phyloP scores from a whole-genome alignment of 1,139 yeast species.

The Zygoascus meyerae region DNA sequence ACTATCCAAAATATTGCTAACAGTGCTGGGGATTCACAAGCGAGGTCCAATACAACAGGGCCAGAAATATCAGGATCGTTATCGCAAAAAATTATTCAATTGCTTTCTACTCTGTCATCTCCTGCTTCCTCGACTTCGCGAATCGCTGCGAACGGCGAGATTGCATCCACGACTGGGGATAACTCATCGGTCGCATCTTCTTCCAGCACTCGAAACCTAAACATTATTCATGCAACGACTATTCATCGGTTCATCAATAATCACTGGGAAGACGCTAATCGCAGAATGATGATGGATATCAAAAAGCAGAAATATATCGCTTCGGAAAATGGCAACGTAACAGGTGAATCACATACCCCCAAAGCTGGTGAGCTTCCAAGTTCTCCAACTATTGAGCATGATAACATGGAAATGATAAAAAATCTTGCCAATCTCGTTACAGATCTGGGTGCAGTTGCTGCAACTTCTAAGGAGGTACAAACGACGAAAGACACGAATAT shows the following conservation, averaged over 20 bases:
- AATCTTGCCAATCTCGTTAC: slow-evolving; percentile 8
- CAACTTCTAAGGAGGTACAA: not conserved
- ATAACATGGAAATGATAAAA: slow-evolving; percentile 8
- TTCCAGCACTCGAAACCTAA: slow-evolving; percentile 13
- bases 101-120: slow-evolving; percentile 1
- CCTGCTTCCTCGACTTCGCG: slow-evolving; percentile 2
- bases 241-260: slow-evolving; percentile 63
- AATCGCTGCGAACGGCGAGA: not conserved
- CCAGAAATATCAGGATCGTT: not conserved
- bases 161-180: slow-evolving; percentile 37
- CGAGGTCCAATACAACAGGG: not conserved
- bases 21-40: slow-evolving; percentile 35
- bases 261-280: slow-evolving; percentile 48
- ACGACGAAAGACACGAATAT: slow-evolving; percentile 5
- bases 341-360: too few species aligned
- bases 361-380: too few species aligned
- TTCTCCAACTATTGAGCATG: not conserved
- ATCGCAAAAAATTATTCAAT: not conserved
- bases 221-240: slow-evolving; percentile 17
- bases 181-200: slow-evolving; percentile 16
- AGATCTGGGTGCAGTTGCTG: slow-evolving; percentile 3
- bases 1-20: slow-evolving; percentile 79
- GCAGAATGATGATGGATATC: slow-evolving; percentile 25
- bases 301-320: slow-evolving; percentile 17
- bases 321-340: too few species aligned